Base-by-base conservation (phyloP, 2,329 filamentous ascomycete species). In the Trematosphaeria pertusa region DNA sequence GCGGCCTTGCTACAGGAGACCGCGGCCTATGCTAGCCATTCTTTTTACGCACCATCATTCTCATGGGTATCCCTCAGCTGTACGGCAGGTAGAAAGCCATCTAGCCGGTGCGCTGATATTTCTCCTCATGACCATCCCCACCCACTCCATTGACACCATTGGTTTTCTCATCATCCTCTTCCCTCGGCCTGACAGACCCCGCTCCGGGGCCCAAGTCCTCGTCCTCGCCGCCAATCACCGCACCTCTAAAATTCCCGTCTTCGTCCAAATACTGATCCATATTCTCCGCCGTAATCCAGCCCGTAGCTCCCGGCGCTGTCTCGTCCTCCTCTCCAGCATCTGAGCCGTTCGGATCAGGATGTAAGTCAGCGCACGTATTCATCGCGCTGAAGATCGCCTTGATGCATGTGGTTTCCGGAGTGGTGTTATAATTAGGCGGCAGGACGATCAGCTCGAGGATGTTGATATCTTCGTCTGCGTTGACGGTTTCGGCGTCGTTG, bases 241-340 rank as follows among this genome's bases (percentile, higher is more conserved):
- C 57, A 2, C 67, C 70, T 24, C 55, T 60, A 19, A 73, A 73
- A 35, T 73, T 73, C 1, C 71, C 72, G 22, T 73, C 58, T 36
- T 69, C 71, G 46, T 74, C 70, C 35, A 70, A 38, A 65, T 85
- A 96, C 58, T 96, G 83, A 54, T 87, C 79, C 68, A 96, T 86
- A 62, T 97, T 97, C 46, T 96, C 93, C 7, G 89, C 88, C 12
- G 93, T 97, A 65, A 97, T 91, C 89, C 89, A 93, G 0, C 88
- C 88, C 0, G 83, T 83, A 38, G 87, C 89, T 1, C 88, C 88
- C 0, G 88, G 87, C 70, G 88, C 82, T 0, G 85, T 84, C 26
- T 69, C 66, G 34, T 71, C 70, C 0, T 62, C 69, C 10, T 72
- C 75, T 65, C 78, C 82, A 1, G 81, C 83, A 1, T 83, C 83